phyloP scores from a whole-genome alignment of 2,329 filamentous ascomycete species.

The Alternaria postmessia region DNA sequence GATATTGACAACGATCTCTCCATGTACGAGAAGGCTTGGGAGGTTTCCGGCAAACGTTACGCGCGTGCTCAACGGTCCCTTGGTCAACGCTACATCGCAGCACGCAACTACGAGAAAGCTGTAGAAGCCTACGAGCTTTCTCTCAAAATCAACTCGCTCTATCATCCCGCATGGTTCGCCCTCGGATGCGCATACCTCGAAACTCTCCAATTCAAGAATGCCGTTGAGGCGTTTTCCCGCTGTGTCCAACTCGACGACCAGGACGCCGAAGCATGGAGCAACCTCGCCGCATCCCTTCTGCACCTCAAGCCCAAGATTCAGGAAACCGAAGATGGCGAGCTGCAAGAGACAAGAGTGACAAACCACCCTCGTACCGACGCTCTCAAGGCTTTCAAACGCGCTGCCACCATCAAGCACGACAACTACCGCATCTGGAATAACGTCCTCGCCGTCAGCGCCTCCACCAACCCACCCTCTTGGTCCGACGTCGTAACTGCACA shows the following conservation, averaged over 20 bases:
- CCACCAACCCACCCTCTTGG: conserved; percentile 77
- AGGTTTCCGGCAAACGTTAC: conserved; percentile 80
- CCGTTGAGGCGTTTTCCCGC: conserved; percentile 82
- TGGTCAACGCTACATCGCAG: conserved; percentile 76
- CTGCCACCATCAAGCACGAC: conserved; percentile 81
- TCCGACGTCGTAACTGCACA: conserved; percentile 79
- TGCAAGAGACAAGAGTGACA: conserved; percentile 49
- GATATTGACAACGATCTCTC: conserved; percentile 79
- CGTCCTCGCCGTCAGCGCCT: conserved; percentile 84
- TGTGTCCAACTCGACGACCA: conserved; percentile 86
- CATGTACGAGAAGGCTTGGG: conserved; percentile 88
- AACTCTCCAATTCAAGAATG: conserved; percentile 76
- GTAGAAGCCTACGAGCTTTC: conserved; percentile 80
- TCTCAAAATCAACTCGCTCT: conserved; percentile 79
- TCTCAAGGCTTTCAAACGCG: conserved; percentile 84
- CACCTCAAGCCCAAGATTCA: conserved; percentile 65
- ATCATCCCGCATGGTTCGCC: conserved; percentile 85
- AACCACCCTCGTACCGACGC: conserved; percentile 71
- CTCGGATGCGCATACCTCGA: conserved; percentile 88
- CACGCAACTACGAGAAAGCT: conserved; percentile 72
- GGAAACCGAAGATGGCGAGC: conserved; percentile 45
- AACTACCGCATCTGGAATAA: conserved; percentile 98
- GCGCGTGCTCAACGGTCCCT: conserved; percentile 87
- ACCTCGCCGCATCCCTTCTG: conserved; percentile 84
- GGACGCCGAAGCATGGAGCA: conserved; percentile 94